Conservation (phyloP, 352 stramenopile genomes). For the Globisporangium lucens region DNA sequence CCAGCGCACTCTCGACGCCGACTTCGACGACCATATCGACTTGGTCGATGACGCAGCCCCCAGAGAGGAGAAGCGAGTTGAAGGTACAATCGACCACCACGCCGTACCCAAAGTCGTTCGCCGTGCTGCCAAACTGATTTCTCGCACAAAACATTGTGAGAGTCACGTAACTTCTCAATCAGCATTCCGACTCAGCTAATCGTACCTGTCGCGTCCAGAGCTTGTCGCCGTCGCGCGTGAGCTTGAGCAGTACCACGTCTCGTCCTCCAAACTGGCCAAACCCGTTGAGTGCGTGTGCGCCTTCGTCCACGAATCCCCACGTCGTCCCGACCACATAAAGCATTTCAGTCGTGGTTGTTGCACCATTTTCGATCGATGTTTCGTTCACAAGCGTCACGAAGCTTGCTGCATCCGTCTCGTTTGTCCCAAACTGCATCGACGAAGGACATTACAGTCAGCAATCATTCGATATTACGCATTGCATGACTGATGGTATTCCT, state of each 20-base stretch:
- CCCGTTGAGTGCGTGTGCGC: constrained; percentile 57
- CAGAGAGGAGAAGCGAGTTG: constrained; percentile 52
- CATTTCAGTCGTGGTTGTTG: constrained; percentile 20
- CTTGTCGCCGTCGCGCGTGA: constrained; percentile 47
- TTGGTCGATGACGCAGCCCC: constrained; percentile 40
- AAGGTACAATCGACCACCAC: constrained; percentile 44
- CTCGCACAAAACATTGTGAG: not conserved
- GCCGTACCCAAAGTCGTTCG: constrained; percentile 60
- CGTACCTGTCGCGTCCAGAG: constrained; percentile 62
- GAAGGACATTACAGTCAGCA: constrained; percentile 1
- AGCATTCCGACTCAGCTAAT: not conserved
- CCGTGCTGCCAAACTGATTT: constrained; percentile 57
- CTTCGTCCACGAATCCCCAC: constrained; percentile 71
- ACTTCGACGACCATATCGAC: constrained; percentile 44
- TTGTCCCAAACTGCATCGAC: constrained; percentile 42
- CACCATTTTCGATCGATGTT: constrained; percentile 13
- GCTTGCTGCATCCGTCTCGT: constrained; percentile 50
- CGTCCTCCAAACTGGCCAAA: constrained; percentile 68
- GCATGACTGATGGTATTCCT: not conserved
- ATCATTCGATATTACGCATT: not conserved
- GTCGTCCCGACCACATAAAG: constrained; percentile 68
- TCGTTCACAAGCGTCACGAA: constrained; percentile 56
- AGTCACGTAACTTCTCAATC: not conserved
- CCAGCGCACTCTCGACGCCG: constrained; percentile 31
- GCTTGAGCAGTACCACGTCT: constrained; percentile 65